Base-by-base conservation (phyloP, 2,329 filamentous ascomycete genomes). In the Plectosphaerella plurivora region DNA sequence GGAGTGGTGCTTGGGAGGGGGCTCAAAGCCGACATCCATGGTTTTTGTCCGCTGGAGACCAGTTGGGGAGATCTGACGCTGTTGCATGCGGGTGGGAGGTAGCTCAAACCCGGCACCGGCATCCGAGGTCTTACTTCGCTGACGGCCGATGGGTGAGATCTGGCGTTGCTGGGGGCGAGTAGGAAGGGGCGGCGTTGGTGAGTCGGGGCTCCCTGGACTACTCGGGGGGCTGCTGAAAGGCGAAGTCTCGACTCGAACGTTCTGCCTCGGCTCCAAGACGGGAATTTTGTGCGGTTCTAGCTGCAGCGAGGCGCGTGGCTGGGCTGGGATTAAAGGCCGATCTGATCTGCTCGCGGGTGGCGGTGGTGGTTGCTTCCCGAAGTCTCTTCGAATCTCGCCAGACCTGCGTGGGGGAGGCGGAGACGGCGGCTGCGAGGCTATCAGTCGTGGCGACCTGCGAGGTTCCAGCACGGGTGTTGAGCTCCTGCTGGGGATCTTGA, bases 211-310 rank as follows among this genome's bases (percentile, higher is more conserved):
- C 52, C 81, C 84, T 5, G 82, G 81, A 63, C 87, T 93, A 59
- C 84, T 86, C 0, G 92, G 91, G 16, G 91, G 91, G 36, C 91
- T 96, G 62, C 78, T 91, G 64, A 97, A 96, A 0, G 93, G 92
- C 1, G 93, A 96, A 0, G 84, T 64, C 62, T 74, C 71, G 55
- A 74, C 67, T 63, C 69, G 45, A 64, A 73, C 35, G 61, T 72
- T 61, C 44, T 57, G 69, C 62, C 58, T 66, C 55, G 59, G 52
- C 41, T 74, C 72, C 22, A 65, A 57, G 6, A 56, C 51, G 16
- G 56, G 57, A 39, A 52, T 55, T 18, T 50, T 55, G 8, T 65
- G 18, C 11, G 18, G 41, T 18, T 18, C 41, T 4, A 44, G n/a
- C 62, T 12, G 55, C 56, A 61, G 59, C 11, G 62, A 62, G 8